phyloP scores from a whole-genome alignment of 495 filamentous ascomycete genomes.

The Poronia punctata region DNA sequence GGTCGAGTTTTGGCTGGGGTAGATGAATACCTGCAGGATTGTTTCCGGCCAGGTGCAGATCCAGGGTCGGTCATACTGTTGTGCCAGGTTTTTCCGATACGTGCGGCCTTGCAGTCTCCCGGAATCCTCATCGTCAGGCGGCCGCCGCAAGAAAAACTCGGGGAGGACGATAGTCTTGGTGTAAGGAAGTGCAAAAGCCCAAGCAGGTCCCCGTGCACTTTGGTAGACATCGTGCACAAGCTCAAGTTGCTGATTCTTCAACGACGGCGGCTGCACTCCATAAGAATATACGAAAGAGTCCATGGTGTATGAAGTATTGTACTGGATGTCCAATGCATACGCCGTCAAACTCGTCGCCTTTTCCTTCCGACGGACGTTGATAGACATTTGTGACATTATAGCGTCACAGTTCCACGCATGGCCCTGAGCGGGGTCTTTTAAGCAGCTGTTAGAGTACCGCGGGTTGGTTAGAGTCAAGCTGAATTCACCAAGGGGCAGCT shows the following conservation, averaged over 20 bases:
- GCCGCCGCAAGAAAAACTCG: slow-evolving; percentile 46
- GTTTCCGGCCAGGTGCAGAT: slow-evolving; percentile 85
- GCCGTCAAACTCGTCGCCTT: slow-evolving; percentile 12
- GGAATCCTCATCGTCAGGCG: too few relatives aligned
- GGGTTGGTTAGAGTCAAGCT: slow-evolving; percentile 50
- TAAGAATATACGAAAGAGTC: slow-evolving; percentile 47
- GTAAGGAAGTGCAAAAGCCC: slow-evolving; percentile 62
- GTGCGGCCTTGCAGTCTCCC: too few relatives aligned
- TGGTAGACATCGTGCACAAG: slow-evolving; percentile 60
- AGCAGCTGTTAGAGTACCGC: slow-evolving; percentile 57
- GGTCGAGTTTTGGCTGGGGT: slow-evolving; percentile 53
- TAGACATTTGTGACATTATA: slow-evolving; percentile 26
- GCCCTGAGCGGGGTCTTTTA: slow-evolving; percentile 51
- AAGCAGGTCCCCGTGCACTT: slow-evolving; percentile 60
- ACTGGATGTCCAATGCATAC: slow-evolving; percentile 29
- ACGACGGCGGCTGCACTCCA: slow-evolving; percentile 64
- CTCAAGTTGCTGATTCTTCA: slow-evolving; percentile 45
- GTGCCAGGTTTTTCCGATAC: slow-evolving; percentile 42
- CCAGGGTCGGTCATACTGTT: slow-evolving; percentile 67
- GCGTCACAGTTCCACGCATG: slow-evolving; percentile 63
- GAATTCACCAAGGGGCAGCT: slow-evolving; percentile 60
- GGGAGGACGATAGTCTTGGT: slow-evolving; percentile 77
- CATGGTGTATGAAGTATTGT: slow-evolving; percentile 27
- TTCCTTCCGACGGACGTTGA: slow-evolving; percentile 22
- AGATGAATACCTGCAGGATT: slow-evolving; percentile 74